Base-by-base conservation (phyloP, 805 yeast genomes). In the Lachancea nothofagi region DNA sequence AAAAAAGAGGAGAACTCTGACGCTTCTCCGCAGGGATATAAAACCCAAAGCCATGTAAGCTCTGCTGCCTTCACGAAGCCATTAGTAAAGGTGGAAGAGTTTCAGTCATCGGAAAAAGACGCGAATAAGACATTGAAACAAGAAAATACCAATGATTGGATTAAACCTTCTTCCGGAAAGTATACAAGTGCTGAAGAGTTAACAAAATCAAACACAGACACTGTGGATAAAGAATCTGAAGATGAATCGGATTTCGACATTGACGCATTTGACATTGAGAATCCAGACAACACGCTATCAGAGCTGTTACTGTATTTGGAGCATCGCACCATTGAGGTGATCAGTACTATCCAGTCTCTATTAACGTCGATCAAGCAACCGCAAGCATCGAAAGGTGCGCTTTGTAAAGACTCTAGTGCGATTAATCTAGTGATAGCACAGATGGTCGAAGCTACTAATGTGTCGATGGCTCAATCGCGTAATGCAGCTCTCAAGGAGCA, bases 251-350 rank as follows among this genome's bases (percentile, higher is more conserved):
- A 77, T 2, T 83, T 82, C 62, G 82, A 81, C 60, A 70, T 84
- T 38, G 83, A 81, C 41, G 74, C 79, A 24, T 86, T 84, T 61
- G 87, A 85, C 62, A 80, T 84, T 38, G 81, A 80, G 42, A 84
- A 86, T 53, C 95, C 95, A 1, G 97, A 89, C 54, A 85, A 86
- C 57, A 83, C 96, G 1, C 71, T 89, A 47, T 78, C 86, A 6
- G 94, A 87, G 53, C 77, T 90, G 43, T 74, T 89, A 52, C 70
- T 80, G 21, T 90, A 88, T 58, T 70, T 90, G 53, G 97, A 90
- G 59, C 95, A 87, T 61, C 96, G 89, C 64, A 89, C 97, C 0
- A 89, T 85, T 13, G 83, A 83, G 53, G 96, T 90, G 2, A 89
- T 90, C 34, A 76, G 88, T 10, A 85, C 96, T 0, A 89, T 89